Evolutionary conservation across 371 early-diverging fungal genomes (phyloP), one percentile per base, ranked within the genome.

Genomic region (Mortierella polycephala): DNA sequence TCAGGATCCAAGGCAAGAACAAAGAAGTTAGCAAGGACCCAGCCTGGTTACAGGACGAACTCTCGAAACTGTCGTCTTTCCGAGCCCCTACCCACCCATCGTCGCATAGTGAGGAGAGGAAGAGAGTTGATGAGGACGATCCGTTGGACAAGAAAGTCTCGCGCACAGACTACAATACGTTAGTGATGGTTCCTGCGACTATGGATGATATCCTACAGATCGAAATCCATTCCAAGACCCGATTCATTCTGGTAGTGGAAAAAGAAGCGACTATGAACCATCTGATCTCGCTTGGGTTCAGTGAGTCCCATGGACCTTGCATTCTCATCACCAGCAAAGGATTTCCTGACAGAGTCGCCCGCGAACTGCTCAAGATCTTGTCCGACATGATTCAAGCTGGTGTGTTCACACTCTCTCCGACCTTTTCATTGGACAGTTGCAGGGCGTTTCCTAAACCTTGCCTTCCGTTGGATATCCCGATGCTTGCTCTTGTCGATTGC

Each of bases 281-380:
- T 42, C 41, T 76, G 39, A 63, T 70, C 7, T 63, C 71, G 5
- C 14, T 49, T 0, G 68, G 71, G 8, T 76, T 76, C 68, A 67
- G 64, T 47, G 61, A 67, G 18, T 23, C 60, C 6, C 63, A 63
- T 51, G 76, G 76, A 16, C 76, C 76, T 5, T 76, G 76, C 16
- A 61, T 76, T 37, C 45, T 76, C 3, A 42, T 76, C 57, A 71
- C 76, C 5, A 64, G 76, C 50, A 76, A 76, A 64, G 76, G 76
- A 18, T 67, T 64, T 41, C 76, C 76, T 0, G 76, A 76, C 42
- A 47, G 30, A 23, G 76, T 60, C 0, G 58, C 64, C 41, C 63
- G 76, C 3, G 61, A 42, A 14, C 40, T 76, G 18, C 30, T 76
- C 13, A 67, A 64, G 40, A 44, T 37, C 9, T 40, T 76, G 1